A percentile compares a stretch with the other conserved stretches of the same genome.
Conservation (phyloP, 2,329 filamentous ascomycete genomes). For the Setomelanomma holmii region DNA sequence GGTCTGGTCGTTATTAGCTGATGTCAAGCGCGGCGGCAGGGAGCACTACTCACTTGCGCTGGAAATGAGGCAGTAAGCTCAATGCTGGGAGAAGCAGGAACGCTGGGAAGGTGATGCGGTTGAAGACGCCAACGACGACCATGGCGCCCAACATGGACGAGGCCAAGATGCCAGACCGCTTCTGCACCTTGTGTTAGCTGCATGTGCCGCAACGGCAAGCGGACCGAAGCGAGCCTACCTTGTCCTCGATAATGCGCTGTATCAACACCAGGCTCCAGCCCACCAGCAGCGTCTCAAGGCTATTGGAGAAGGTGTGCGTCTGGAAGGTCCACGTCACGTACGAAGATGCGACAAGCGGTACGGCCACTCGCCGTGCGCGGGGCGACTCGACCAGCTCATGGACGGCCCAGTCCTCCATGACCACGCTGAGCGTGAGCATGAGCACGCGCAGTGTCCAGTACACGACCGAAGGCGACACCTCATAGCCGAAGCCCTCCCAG, state of each 20-base stretch:
- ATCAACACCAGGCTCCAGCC: conserved; percentile 94
- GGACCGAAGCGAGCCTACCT: conserved; percentile 62
- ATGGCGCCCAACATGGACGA: conserved; percentile 82
- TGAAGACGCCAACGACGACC: conserved; percentile 86
- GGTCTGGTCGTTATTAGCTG: conserved; percentile 52
- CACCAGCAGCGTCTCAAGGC: conserved; percentile 90
- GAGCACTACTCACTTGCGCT: conserved; percentile 72
- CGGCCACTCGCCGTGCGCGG: conserved; percentile 72
- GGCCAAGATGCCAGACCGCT: conserved; percentile 77
- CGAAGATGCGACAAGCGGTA: conserved; percentile 88
- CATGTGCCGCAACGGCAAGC: conserved; percentile 28
- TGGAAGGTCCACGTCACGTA: conserved; percentile 99
- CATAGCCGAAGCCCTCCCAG: conserved; percentile 83
- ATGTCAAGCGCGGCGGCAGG: neutral
- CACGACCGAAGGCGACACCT: conserved; percentile 81
- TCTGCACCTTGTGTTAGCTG: conserved; percentile 57
- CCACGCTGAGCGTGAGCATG: conserved; percentile 96
- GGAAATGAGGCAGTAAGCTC: conserved; percentile 83
- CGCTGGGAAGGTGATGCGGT: conserved; percentile 95
- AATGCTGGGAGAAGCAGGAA: conserved; percentile 86
- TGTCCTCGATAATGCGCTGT: conserved; percentile 79
- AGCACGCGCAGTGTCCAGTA: conserved; percentile 88
- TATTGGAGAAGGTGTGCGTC: conserved; percentile 98
- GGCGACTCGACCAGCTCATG: conserved; percentile 85
- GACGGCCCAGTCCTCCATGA: conserved; percentile 96